phyloP scores from a whole-genome alignment of 2,329 filamentous ascomycete species.

The Penicillium sp. region DNA sequence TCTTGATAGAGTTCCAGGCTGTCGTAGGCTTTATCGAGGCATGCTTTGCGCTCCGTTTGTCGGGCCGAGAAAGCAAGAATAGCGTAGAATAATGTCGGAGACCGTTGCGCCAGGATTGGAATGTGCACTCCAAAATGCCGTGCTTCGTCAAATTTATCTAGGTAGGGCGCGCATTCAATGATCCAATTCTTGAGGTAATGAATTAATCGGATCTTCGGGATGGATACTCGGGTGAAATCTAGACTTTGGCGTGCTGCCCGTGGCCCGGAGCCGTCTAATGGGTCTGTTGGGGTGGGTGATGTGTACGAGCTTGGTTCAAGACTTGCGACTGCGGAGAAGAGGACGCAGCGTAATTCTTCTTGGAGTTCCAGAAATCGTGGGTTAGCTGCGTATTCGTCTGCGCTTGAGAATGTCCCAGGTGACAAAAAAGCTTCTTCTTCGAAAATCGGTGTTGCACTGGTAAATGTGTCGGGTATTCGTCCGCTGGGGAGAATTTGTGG shows the following conservation, averaged over 20 bases:
- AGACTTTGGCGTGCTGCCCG: slow-evolving; percentile 14
- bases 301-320: slow-evolving; percentile 38
- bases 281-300: slow-evolving; percentile 27
- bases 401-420: slow-evolving; percentile 25
- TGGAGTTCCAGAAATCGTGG: slow-evolving; percentile 46
- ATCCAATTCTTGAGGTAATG: slow-evolving; percentile 45
- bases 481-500: slow-evolving; percentile 9
- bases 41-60: slow-evolving; percentile 50
- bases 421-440: slow-evolving; percentile 25
- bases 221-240: slow-evolving; percentile 24
- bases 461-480: slow-evolving; percentile 15
- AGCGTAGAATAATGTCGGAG: slow-evolving; percentile 47
- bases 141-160: slow-evolving; percentile 56
- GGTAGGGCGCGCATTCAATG: slow-evolving; percentile 31
- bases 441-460: slow-evolving; percentile 10
- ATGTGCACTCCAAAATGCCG: slow-evolving; percentile 53
- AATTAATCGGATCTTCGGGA: slow-evolving; percentile 37
- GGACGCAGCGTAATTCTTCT: slow-evolving; percentile 42
- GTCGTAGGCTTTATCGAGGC: slow-evolving; percentile 44
- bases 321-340: slow-evolving; percentile 45
- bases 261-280: slow-evolving; percentile 12
- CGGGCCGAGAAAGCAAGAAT: slow-evolving; percentile 54
- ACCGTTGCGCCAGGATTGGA: slow-evolving; percentile 47
- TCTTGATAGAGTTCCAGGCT: slow-evolving; percentile 54
- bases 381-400: slow-evolving; percentile 29